Base-by-base conservation (phyloP, 371 early-diverging fungal species). In the Chytridiales sp. region DNA sequence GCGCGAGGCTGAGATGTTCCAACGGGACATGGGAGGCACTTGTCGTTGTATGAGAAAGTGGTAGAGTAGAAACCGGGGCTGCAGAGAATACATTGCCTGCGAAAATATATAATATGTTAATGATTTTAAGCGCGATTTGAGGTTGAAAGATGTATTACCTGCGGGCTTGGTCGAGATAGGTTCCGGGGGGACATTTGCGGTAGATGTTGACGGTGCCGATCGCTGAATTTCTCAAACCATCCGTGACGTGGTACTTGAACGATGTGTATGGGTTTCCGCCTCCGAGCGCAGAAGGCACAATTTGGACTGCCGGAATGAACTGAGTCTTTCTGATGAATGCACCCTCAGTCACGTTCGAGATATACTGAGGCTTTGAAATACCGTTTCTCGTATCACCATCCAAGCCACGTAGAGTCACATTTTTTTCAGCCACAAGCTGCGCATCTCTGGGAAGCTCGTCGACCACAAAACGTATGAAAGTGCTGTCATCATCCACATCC, bases 401-500 rank as follows among this genome's bases (percentile, higher is more conserved):
- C 5, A 46, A 6, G 8, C 24, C 22, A 6, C 57, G 44, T 13
- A 21, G 15, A 3, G 57, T 46, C 15, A 27, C 27, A 24, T 57
- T 47, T 9, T 13, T 13, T 4, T 57, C 57, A 17, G 27, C 44
- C 21, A 43, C 29, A 21, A 57, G n/a, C 22, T 30, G 19, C 13
- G 57, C 57, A 24, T 57, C 47, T 19, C 26, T 19, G 15, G 57
- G 44, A 6, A 57, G 22, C 5, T n/a, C 31, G 47, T 43, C 44
- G 15, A 57, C 47, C 3, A 57, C 57, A 38, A 57, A 47, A 15
- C 57, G 57, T 8, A 57, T 30, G 26, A 46, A 47, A 5, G 21
- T 19, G 31, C 47, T 57, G 36, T 57, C 57, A 34, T 57, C 57
- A 47, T 57, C 57, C 27, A 38, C 22, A 47, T 57, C 57, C 5